phyloP scores from a whole-genome alignment of 345 rosid genomes.

The Sonneratia alba region DNA sequence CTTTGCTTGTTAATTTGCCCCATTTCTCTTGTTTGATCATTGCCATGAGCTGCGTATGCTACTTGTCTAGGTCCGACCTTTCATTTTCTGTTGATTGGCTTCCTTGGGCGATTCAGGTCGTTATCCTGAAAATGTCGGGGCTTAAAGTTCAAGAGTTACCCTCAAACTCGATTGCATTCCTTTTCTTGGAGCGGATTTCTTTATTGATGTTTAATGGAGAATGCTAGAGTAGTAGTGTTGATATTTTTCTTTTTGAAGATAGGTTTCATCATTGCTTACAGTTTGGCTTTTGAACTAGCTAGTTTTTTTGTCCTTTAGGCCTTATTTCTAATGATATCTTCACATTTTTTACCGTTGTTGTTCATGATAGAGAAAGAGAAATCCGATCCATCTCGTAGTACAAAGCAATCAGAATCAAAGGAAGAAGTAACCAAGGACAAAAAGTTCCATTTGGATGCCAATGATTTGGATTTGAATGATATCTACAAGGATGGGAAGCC shows the following conservation, averaged over 20 bases:
- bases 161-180: background rate
- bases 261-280: background rate
- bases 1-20: background rate
- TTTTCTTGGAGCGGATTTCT: background rate
- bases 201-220: background rate
- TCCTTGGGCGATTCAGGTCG: background rate
- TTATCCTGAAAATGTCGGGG: background rate
- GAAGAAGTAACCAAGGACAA: constrained; percentile 36
- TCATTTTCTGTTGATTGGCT: background rate
- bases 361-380: constrained; percentile 8
- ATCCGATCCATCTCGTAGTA: constrained; percentile 17
- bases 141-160: background rate
- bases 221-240: no score
- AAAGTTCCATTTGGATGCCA: constrained; percentile 34
- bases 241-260: background rate
- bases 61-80: background rate
- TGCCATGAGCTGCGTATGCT: background rate
- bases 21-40: background rate
- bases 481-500: constrained; percentile 24
- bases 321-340: background rate
- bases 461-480: constrained; percentile 37
- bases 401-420: constrained; percentile 6
- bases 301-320: background rate
- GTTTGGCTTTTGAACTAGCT: background rate
- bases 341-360: background rate